Evolutionary conservation across 805 yeast species (phyloP), one percentile per base, ranked within the genome.

Genomic region (Isabelozyma gotoi): DNA sequence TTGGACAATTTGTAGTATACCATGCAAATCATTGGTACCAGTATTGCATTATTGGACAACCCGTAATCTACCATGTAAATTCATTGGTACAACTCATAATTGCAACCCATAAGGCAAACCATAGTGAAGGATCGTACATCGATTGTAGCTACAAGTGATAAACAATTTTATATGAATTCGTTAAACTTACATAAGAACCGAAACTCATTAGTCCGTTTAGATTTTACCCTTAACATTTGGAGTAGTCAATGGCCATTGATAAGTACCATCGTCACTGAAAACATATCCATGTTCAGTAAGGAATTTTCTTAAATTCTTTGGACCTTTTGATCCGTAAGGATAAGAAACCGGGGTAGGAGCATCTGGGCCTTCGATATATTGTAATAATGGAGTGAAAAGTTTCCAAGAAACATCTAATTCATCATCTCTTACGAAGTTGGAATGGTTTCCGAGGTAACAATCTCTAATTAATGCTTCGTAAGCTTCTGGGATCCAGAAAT

Each of bases 401-500:
- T 77, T 77, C 99, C 99, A 94, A 47, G 95, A 85, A 46, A 85
- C 82, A 44, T 91, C 97, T 61, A 94, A 79, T 73, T 94, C 99
- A 64, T 94, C 99, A 63, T 92, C 97, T 72, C 99, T 85, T 27
- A 94, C 98, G 63, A 94, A 94, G 73, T 92, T 92, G 41, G 98
- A 87, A 71, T 94, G 99, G 68, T 91, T 96, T 44, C 95, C 98
- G 53, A 81, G 78, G 61, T 85, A 68, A 50, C 92, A 87, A 67
- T 94, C 98, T 67, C 95, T 82, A 57, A 94, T 88, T 56, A 94
- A 80, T 1, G 97, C 86, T 74, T 94, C 99, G 67, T 94, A 94
- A 34, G 98, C 98, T 74, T 92, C 97, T 36, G 99, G 98, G 59
- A 94, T 91, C 84, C 94, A 86, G 71, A 88, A 85, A 61, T 88